phyloP scores from a whole-genome alignment of 164 flowering plant species.

The Cinnamomum chago region DNA sequence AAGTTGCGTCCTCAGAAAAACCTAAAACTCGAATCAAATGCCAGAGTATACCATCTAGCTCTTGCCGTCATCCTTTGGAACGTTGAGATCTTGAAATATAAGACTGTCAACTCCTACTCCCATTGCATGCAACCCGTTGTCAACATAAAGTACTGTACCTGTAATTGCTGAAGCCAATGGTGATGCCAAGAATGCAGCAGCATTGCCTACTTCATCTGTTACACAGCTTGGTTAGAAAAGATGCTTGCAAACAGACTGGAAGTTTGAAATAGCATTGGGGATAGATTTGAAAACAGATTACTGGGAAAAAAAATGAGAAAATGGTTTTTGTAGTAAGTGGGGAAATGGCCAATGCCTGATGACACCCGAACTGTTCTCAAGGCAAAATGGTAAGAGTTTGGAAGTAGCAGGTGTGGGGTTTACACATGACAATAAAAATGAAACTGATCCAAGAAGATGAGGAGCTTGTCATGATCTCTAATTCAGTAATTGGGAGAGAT shows the following conservation, averaged over 20 bases:
- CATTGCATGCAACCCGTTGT: slow-evolving; percentile 88
- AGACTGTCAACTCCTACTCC: slow-evolving; percentile 91
- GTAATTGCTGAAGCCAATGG: slow-evolving; percentile 89
- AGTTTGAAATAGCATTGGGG: background rate
- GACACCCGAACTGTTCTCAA: background rate
- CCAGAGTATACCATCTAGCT: background rate
- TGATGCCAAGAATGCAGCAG: slow-evolving; percentile 85
- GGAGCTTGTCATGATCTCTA: background rate
- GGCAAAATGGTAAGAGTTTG: background rate
- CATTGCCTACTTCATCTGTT: slow-evolving; percentile 84
- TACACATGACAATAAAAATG: background rate
- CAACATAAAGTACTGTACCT: slow-evolving; percentile 73
- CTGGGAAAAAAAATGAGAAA: background rate
- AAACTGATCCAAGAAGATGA: background rate
- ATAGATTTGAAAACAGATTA: background rate
- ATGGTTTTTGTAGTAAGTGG: background rate
- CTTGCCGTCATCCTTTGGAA: slow-evolving; percentile 32
- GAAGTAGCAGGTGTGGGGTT: background rate
- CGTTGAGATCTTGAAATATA: slow-evolving; percentile 54
- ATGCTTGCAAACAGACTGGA: background rate
- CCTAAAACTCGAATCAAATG: background rate
- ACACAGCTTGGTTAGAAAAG: background rate
- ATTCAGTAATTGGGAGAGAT: background rate
- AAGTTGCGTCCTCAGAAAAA: background rate
- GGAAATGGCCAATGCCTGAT: background rate